These are phyloP conservation scores for Prunus yedoensis DNA, from an alignment of 331 rosid species.

Conservation along the genomic window DNA sequence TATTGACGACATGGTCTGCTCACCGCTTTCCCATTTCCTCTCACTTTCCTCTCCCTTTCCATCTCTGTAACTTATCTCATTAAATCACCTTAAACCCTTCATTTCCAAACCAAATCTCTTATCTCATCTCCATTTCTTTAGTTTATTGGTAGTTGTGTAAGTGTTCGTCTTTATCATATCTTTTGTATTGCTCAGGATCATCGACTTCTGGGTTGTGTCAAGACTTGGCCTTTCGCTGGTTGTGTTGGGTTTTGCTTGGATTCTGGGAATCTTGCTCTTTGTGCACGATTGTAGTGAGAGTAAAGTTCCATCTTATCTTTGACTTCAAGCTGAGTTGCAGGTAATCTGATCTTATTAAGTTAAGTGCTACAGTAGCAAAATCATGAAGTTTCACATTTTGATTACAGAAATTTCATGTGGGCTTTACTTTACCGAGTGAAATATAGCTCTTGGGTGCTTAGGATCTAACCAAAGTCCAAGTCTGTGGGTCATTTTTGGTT, in stretches of 20 bases:
- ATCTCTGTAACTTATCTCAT: too few relatives aligned
- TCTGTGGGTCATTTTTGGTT: background rate
- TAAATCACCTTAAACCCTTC: too few relatives aligned
- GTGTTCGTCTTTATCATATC: too few relatives aligned
- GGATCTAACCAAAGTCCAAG: slow-evolving; percentile 19
- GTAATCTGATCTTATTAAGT: slow-evolving; percentile 30
- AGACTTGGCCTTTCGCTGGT: slow-evolving; percentile 7
- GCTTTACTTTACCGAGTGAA: slow-evolving; percentile 18
- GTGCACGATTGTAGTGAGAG: slow-evolving; percentile 20
- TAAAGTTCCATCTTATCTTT: slow-evolving; percentile 8
- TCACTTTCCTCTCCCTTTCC: slow-evolving; percentile 7
- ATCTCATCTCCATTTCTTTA: too few relatives aligned
- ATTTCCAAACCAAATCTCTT: too few relatives aligned
- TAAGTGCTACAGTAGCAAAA: background rate
- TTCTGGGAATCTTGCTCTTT: slow-evolving; percentile 12
- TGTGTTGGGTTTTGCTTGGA: slow-evolving; percentile 24
- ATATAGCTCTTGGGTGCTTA: slow-evolving; percentile 23
- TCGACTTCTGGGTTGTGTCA: slow-evolving; percentile 2
- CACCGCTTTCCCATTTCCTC: background rate
- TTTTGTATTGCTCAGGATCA: background rate
- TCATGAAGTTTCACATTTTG: slow-evolving; percentile 10
- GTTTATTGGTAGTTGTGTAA: too few relatives aligned
- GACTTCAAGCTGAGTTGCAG: slow-evolving; percentile 35
- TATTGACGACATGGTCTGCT: background rate
- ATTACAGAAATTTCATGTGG: slow-evolving; percentile 9